phyloP scores from a whole-genome alignment of 768 basidiomycete genomes.

The Ephemerocybe angulata region DNA sequence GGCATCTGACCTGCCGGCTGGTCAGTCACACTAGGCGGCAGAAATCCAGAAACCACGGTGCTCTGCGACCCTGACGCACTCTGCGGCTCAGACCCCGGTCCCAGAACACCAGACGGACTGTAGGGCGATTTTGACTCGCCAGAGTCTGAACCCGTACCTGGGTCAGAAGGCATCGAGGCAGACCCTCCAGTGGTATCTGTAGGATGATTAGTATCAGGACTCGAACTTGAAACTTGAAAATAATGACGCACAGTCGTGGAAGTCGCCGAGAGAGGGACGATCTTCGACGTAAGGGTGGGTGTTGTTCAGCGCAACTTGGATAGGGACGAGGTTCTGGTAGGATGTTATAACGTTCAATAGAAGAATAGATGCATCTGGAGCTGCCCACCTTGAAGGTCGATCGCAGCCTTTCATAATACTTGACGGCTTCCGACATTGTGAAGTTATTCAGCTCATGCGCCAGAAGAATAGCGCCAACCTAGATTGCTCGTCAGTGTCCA shows the following conservation, averaged over 20 bases:
- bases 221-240: too few relatives aligned
- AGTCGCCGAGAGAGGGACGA: neutral
- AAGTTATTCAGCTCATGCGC: conserved; percentile 59
- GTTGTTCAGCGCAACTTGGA: conserved; percentile 49
- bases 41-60: too few relatives aligned
- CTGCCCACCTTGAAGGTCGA: conserved; percentile 41
- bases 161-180: too few relatives aligned
- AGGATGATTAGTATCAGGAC: too few relatives aligned
- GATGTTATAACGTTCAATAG: neutral
- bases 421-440: conserved; percentile 59
- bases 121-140: too few relatives aligned
- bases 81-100: too few relatives aligned
- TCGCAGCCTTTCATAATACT: conserved; percentile 44
- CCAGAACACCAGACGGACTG: too few relatives aligned
- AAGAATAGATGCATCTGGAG: neutral
- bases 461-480: conserved; percentile 51
- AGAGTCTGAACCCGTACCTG: too few relatives aligned
- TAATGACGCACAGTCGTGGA: conserved; percentile 1
- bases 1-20: too few relatives aligned
- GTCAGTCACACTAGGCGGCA: too few relatives aligned
- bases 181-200: too few relatives aligned
- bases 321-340: conserved; percentile 45
- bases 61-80: too few relatives aligned
- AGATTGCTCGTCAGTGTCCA: neutral
- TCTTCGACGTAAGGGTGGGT: conserved; percentile 50